Evolutionary conservation across 257 asterid species (phyloP), one percentile per base, ranked within the genome.

Genomic region (Phtheirospermum japonicum): DNA sequence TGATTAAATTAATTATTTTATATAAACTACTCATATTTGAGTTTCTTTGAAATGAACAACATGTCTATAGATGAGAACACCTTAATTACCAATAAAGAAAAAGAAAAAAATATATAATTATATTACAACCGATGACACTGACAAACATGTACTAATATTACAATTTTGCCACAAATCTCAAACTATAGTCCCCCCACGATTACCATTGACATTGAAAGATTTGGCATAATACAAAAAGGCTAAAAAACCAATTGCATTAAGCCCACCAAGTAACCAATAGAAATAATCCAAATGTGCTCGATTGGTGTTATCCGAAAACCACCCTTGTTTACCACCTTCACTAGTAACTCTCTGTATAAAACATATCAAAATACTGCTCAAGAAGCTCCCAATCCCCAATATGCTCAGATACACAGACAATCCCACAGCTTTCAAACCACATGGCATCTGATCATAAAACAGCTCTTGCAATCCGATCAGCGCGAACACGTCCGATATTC

Each of bases 391-490:
- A 19, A 78, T 53, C 6, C 96, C 94, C 30, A 75, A 63, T 32
- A 85, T 78, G 60, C 91, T 85, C 4, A 81, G 73, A 73, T 61
- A 83, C 12, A 87, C 71, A 34, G 87, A 68, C 1, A 83, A 65
- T 9, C 90, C 96, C 0, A 81, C 70, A 28, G 89, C 78, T 75
- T 77, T 85, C 64, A 85, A 53, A 18, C 75, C 85, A 17, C 75
- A 66, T 0, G 90, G 89, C 56, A 83, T 77, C 63, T 80, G 80
- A 67, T 81, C 89, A 4, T 88, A 88, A 77, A 85, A 85, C 54
- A 85, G 43, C 71, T 88, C 91, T 46, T 88, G 96, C 75, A 85
- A 64, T 23, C 94, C 96, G 12, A 83, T 78, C 62, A 79, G 48
- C 11, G 80, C 55, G 55, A 83, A 76, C 20, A 70, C 80, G 11